Percentiles rank a stretch among this genome's conserved stretches.
Conservation (phyloP, 192 early-diverging fungal species). For the Entomortierella chlamydospora region DNA sequence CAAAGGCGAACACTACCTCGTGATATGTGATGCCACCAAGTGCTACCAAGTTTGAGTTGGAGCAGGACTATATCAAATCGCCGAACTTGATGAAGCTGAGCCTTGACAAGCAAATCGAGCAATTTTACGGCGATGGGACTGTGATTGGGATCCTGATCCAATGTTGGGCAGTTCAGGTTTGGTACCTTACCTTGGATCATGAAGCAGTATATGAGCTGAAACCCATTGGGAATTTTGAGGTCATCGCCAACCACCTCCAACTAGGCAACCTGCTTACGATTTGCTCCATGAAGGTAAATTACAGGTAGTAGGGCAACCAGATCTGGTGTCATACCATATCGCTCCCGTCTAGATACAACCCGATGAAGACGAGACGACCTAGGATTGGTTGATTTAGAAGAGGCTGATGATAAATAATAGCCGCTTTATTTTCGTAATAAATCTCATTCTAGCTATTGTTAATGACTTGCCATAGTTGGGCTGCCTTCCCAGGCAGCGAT, state of each 20-base stretch:
- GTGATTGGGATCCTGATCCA: neutral
- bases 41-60: neutral
- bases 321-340: no score
- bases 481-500: no score
- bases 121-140: neutral
- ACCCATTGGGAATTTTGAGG: neutral
- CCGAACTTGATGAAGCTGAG: neutral
- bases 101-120: neutral
- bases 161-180: neutral
- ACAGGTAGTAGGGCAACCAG: no score
- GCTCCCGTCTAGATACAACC: no score
- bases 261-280: neutral
- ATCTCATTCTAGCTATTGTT: no score
- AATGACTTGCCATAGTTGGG: no score
- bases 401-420: no score
- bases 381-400: no score
- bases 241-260: neutral
- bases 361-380: no score
- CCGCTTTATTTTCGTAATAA: no score
- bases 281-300: no score
- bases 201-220: slow-evolving; percentile 1
- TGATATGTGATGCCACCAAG: neutral
- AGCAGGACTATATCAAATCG: neutral
- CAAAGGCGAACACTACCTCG: neutral
- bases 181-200: neutral